A percentile compares a stretch with the other conserved stretches of the same genome.
Conservation (phyloP, 805 yeast genomes). For the Wickerhamomyces sydowiorum region DNA sequence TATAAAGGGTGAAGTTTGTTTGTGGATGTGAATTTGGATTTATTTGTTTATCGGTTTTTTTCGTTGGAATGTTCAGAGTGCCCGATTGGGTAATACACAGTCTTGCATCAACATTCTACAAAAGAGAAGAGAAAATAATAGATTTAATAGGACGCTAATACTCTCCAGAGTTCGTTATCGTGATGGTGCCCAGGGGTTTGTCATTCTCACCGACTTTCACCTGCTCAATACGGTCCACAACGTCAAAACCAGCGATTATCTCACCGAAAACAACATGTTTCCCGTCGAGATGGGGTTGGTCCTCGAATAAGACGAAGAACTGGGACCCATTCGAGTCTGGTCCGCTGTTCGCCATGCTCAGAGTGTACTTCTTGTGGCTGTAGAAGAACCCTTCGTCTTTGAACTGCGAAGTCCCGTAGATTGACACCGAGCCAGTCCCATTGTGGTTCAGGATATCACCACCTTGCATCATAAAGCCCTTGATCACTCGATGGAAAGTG, state of each 20-base stretch:
- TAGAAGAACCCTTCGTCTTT: constrained; percentile 37
- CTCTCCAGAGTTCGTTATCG: constrained; percentile 30
- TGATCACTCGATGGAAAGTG: constrained; percentile 35
- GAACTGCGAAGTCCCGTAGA: constrained; percentile 35
- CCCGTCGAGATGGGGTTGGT: constrained; percentile 34
- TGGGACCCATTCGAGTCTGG: constrained; percentile 42
- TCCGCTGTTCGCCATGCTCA: constrained; percentile 38
- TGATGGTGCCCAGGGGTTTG: constrained; percentile 21
- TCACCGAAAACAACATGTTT: constrained; percentile 46
- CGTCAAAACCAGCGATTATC: constrained; percentile 36
- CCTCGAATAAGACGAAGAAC: constrained; percentile 34
- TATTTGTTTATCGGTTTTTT: background rate
- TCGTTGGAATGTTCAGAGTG: background rate
- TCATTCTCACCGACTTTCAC: constrained; percentile 25
- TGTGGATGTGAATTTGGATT: background rate
- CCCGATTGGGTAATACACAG: background rate
- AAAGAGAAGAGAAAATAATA: too few relatives aligned
- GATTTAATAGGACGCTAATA: constrained; percentile 17
- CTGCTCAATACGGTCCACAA: constrained; percentile 21
- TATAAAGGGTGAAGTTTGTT: too few relatives aligned
- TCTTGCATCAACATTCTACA: background rate
- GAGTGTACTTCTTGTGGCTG: constrained; percentile 25
- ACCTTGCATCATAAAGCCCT: constrained; percentile 41
- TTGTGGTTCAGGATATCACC: constrained; percentile 41
- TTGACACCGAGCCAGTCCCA: constrained; percentile 38